Evolutionary conservation across 1,284 basidiomycete species (phyloP).

Genomic region (Naganishia sp.): DNA sequence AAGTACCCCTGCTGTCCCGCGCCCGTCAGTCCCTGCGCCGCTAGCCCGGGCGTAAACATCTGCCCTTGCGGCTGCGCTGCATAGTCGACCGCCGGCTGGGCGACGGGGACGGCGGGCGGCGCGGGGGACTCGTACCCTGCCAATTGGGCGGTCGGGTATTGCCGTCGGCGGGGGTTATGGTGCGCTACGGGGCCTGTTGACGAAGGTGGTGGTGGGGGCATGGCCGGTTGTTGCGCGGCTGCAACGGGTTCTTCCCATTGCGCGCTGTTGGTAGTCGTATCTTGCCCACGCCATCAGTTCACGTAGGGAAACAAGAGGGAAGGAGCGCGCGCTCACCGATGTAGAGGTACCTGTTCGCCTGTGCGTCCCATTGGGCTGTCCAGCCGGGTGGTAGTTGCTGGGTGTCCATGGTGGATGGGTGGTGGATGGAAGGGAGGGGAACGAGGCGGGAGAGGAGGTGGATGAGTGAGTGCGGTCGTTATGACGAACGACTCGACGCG

Average conservation of each 20-base stretch:
- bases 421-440: background rate
- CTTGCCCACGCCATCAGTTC: background rate
- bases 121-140: conserved; percentile 44
- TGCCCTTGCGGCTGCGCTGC: conserved; percentile 51
- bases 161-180: conserved; percentile 68
- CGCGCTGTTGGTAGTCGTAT: conserved; percentile 56
- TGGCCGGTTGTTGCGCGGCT: conserved; percentile 38
- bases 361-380: conserved; percentile 84
- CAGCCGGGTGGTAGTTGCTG: conserved; percentile 79
- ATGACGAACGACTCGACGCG: too few species aligned
- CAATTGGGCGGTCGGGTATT: conserved; percentile 84
- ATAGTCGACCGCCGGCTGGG: conserved; percentile 48
- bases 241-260: conserved; percentile 66
- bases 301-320: background rate
- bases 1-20: conserved; percentile 31
- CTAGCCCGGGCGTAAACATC: conserved; percentile 83
- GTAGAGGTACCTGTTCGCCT: conserved; percentile 79
- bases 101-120: conserved; percentile 21
- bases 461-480: too few species aligned
- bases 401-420: conserved; percentile 12
- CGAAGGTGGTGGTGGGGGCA: conserved; percentile 36
- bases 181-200: conserved; percentile 52
- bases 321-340: conserved; percentile 64
- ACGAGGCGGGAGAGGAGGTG: background rate
- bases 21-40: conserved; percentile 58